phyloP scores from a whole-genome alignment of 768 basidiomycete species.

The Suillus subaureus region DNA sequence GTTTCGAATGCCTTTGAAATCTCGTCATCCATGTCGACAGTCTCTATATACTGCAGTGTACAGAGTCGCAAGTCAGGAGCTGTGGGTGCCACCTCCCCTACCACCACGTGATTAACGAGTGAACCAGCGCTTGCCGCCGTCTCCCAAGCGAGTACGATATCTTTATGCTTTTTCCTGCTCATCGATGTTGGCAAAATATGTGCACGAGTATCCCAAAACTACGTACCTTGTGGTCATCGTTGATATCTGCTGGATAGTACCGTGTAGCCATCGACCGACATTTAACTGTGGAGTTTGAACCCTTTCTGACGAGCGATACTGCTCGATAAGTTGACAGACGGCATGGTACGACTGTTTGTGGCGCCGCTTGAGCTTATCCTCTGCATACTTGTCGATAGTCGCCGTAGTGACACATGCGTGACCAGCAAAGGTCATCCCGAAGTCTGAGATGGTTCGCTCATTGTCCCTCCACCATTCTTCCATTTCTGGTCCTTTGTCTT shows the following conservation, averaged over 20 bases:
- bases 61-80: constrained; percentile 14
- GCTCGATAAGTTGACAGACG: constrained; percentile 22
- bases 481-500: constrained; percentile 36
- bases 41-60: neutral
- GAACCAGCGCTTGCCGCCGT: neutral
- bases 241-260: neutral
- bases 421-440: constrained; percentile 39
- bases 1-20: constrained; percentile 31
- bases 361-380: constrained; percentile 17
- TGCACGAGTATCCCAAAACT: neutral
- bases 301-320: neutral
- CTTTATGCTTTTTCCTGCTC: neutral
- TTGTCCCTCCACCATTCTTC: constrained; percentile 42
- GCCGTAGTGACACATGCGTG: constrained; percentile 44
- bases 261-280: neutral
- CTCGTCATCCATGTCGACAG: neutral
- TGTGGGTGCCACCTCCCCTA: constrained; percentile 26
- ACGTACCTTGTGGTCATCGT: neutral
- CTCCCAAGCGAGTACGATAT: neutral
- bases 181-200: neutral
- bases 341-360: constrained; percentile 20
- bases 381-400: constrained; percentile 26
- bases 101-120: constrained; percentile 17
- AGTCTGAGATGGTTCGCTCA: constrained; percentile 28
- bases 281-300: neutral